These are phyloP conservation scores for Medicago lupulina DNA, from an alignment of 306 rosid species.

Conservation along the genomic window DNA sequence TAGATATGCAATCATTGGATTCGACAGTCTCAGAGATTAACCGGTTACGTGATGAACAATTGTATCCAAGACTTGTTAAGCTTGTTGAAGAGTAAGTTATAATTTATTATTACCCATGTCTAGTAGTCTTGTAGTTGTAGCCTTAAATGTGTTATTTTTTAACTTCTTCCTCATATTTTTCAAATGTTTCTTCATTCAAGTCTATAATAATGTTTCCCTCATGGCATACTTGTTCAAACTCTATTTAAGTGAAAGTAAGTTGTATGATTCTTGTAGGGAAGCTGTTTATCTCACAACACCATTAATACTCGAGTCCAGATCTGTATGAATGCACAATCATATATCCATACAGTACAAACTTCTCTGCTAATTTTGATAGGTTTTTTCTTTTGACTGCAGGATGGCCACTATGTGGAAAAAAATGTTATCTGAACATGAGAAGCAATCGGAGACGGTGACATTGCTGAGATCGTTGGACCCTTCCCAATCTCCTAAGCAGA, in stretches of 20 bases:
- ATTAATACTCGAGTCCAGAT: neutral
- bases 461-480: slow-evolving; percentile 58
- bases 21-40: slow-evolving; percentile 93
- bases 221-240: slow-evolving; percentile 15
- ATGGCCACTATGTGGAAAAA: slow-evolving; percentile 84
- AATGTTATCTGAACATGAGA: slow-evolving; percentile 64
- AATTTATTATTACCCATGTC: slow-evolving; percentile 25
- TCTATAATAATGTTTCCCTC: slow-evolving; percentile 21
- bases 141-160: slow-evolving; percentile 1
- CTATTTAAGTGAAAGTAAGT: slow-evolving; percentile 5
- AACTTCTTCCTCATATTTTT: neutral
- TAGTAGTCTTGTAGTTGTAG: slow-evolving; percentile 13
- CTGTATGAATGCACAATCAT: neutral
- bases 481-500: slow-evolving; percentile 78
- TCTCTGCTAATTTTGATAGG: slow-evolving; percentile 28
- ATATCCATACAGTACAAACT: slow-evolving; percentile 20
- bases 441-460: slow-evolving; percentile 52
- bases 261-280: slow-evolving; percentile 22
- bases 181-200: slow-evolving; percentile 12
- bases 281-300: slow-evolving; percentile 26
- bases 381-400: slow-evolving; percentile 55
- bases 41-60: slow-evolving; percentile 81
- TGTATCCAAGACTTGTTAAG: slow-evolving; percentile 84
- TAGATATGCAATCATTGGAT: slow-evolving; percentile 99
- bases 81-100: slow-evolving; percentile 85